These are phyloP conservation scores for Theileria annulata DNA, from an alignment of 169 alveolate genomes.

Conservation along the genomic window DNA sequence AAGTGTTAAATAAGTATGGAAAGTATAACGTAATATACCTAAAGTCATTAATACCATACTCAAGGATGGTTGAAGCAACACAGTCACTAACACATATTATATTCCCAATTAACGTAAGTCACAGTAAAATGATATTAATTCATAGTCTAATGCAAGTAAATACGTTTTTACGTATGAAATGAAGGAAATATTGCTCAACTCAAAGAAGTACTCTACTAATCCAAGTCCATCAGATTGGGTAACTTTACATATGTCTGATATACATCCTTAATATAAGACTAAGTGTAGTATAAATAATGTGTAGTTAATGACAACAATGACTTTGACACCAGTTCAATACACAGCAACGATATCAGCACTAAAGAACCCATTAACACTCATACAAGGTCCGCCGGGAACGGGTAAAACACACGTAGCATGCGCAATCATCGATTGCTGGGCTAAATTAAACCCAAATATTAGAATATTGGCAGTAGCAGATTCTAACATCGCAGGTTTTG, in stretches of 20 bases:
- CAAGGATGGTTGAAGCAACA: slow-evolving; percentile 75
- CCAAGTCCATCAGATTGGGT: neutral
- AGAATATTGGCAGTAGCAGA: slow-evolving; percentile 79
- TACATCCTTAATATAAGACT: neutral
- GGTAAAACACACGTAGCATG: slow-evolving; percentile 83
- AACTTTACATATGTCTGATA: neutral
- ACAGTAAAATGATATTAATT: neutral
- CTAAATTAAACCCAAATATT: slow-evolving; percentile 49
- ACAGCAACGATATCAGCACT: slow-evolving; percentile 72
- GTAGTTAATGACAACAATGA: slow-evolving; percentile 59
- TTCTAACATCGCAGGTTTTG: slow-evolving; percentile 73
- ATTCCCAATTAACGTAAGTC: slow-evolving; percentile 52
- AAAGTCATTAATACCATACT: slow-evolving; percentile 35
- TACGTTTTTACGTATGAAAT: slow-evolving; percentile 13
- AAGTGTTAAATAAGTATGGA: neutral
- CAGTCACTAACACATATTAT: slow-evolving; percentile 65
- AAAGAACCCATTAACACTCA: slow-evolving; percentile 67
- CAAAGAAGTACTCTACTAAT: neutral
- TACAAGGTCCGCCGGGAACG: slow-evolving; percentile 85
- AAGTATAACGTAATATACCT: slow-evolving; percentile 33
- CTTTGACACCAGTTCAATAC: slow-evolving; percentile 71
- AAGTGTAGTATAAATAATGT: neutral
- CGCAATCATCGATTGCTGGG: slow-evolving; percentile 78
- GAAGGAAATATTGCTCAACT: slow-evolving; percentile 8
- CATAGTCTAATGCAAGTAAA: slow-evolving; percentile 12